A percentile compares a stretch with the other conserved stretches of the same genome.
Conservation (phyloP, 805 yeast genomes). For the Wickerhamiella australiensis region DNA sequence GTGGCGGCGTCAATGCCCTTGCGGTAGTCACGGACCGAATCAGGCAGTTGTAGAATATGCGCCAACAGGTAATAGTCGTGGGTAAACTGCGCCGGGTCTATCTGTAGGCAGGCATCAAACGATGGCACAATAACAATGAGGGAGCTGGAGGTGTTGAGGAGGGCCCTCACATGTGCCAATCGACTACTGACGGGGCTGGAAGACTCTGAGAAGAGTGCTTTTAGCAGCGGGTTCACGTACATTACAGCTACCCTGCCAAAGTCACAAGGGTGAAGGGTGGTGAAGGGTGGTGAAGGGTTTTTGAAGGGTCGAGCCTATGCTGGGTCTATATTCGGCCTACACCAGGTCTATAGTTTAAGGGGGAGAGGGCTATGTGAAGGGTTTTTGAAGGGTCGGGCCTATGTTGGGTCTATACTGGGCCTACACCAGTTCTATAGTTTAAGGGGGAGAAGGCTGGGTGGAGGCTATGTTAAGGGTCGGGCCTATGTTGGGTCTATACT, state of each 20-base stretch:
- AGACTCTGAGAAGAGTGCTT: constrained; percentile 19
- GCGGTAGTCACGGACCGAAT: constrained; percentile 3
- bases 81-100: constrained; percentile 14
- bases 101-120: not conserved
- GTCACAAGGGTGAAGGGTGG: no score
- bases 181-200: constrained; percentile 15
- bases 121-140: constrained; percentile 19
- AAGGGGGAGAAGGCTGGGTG: no score
- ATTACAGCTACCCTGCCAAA: not conserved
- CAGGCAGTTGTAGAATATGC: constrained; percentile 15
- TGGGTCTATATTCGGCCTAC: no score
- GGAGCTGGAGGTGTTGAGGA: constrained; percentile 8
- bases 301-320: no score
- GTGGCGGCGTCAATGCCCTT: constrained; percentile 9
- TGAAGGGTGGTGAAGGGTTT: no score
- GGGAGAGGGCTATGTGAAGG: no score
- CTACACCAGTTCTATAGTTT: no score
- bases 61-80: constrained; percentile 19
- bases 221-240: constrained; percentile 17
- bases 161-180: constrained; percentile 10
- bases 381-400: no score
- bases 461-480: no score
- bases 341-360: no score
- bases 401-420: no score
- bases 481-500: no score